Evolutionary conservation across 768 basidiomycete species (phyloP).

Genomic region (Collybiopsis confluens): DNA sequence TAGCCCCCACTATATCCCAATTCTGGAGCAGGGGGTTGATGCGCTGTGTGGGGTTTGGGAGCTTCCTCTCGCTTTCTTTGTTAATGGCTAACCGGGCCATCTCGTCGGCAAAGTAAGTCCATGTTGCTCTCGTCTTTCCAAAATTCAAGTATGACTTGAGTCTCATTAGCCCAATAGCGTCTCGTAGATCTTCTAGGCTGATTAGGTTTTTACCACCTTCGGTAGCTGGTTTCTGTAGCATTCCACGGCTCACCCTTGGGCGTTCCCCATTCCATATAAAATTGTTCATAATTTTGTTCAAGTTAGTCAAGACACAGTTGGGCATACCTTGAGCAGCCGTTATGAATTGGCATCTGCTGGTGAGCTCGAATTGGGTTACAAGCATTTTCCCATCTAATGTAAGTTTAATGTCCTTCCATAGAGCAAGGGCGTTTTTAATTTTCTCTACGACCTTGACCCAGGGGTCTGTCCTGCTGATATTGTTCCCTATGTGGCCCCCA

Average conservation of each 20-base stretch:
- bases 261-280: constrained; percentile 2
- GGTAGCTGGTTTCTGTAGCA: neutral
- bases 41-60: neutral
- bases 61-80: no score
- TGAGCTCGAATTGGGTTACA: constrained; percentile 23
- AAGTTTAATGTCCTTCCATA: constrained; percentile 24
- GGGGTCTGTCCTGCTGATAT: constrained; percentile 10
- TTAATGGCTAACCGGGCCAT: no score
- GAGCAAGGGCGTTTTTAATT: constrained; percentile 13
- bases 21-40: constrained; percentile 23
- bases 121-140: neutral
- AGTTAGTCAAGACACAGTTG: constrained; percentile 9
- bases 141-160: constrained; percentile 11
- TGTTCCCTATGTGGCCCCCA: constrained; percentile 29
- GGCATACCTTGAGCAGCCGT: constrained; percentile 35
- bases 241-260: neutral
- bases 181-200: constrained; percentile 1
- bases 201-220: constrained; percentile 8
- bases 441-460: constrained; percentile 26
- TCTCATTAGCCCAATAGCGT: constrained; percentile 11
- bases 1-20: constrained; percentile 17
- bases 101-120: constrained; percentile 5
- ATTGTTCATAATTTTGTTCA: constrained; percentile 4
- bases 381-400: constrained; percentile 22
- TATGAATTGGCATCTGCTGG: constrained; percentile 29